Evolutionary conservation across 2,329 filamentous ascomycete species (phyloP).

Genomic region (Metarhizium sp.): DNA sequence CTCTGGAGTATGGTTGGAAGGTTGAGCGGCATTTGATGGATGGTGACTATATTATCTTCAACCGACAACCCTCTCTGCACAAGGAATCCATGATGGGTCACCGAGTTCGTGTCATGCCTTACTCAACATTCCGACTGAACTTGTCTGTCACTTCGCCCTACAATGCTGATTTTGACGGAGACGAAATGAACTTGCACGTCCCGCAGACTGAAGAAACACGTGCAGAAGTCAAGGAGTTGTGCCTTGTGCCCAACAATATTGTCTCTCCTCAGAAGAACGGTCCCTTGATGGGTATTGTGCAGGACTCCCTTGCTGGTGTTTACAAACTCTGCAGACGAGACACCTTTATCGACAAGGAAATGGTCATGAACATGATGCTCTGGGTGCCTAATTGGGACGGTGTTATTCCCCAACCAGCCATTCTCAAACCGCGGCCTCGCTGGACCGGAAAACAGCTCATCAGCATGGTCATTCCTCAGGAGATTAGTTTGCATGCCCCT

Average conservation of each 20-base stretch:
- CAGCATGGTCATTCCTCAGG: slow-evolving; percentile 81
- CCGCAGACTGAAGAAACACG: slow-evolving; percentile 95
- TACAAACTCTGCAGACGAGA: slow-evolving; percentile 96
- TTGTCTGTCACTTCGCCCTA: slow-evolving; percentile 96
- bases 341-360: slow-evolving; percentile 78
- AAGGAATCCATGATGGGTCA: slow-evolving; percentile 99
- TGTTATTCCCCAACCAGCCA: slow-evolving; percentile 84
- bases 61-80: slow-evolving; percentile 96
- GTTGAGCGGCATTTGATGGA: slow-evolving; percentile 95
- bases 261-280: slow-evolving; percentile 96
- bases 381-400: slow-evolving; percentile 99
- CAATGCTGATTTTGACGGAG: slow-evolving; percentile 99
- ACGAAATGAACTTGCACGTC: slow-evolving; percentile 99
- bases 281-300: slow-evolving; percentile 98
- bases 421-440: slow-evolving; percentile 80
- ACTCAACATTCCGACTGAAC: slow-evolving; percentile 96
- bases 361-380: slow-evolving; percentile 93
- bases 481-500: slow-evolving; percentile 69
- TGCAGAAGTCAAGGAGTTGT: slow-evolving; percentile 87
- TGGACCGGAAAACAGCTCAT: slow-evolving; percentile 99
- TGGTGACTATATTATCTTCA: slow-evolving; percentile 98
- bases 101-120: slow-evolving; percentile 94
- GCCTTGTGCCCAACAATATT: slow-evolving; percentile 96
- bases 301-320: slow-evolving; percentile 90
- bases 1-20: slow-evolving; percentile 93